Evolutionary conservation across 169 alveolate genomes (phyloP).

Genomic region (Eimeria sp.): DNA sequence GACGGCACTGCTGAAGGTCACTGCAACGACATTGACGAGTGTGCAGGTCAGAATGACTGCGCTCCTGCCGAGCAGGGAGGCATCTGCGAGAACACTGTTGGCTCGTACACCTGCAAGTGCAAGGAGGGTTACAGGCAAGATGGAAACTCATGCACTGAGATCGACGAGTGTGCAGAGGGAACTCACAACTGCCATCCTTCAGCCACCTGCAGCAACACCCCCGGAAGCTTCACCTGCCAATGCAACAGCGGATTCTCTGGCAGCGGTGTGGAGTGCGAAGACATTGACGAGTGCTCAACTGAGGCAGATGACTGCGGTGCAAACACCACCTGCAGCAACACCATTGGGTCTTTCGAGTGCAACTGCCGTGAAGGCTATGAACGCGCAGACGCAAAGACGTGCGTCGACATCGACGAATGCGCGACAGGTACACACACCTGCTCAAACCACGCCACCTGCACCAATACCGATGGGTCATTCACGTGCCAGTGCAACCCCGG

Average conservation of each 20-base stretch:
- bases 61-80: slow-evolving; percentile 64
- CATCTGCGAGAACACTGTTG: slow-evolving; percentile 76
- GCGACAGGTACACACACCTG: slow-evolving; percentile 42
- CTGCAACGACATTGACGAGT: slow-evolving; percentile 86
- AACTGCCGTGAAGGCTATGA: slow-evolving; percentile 83
- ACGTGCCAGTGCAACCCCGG: slow-evolving; percentile 86
- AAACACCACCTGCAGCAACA: slow-evolving; percentile 84
- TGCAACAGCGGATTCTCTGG: slow-evolving; percentile 84
- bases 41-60: slow-evolving; percentile 58
- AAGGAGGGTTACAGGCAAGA: slow-evolving; percentile 48
- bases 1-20: slow-evolving; percentile 84
- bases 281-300: slow-evolving; percentile 87
- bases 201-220: slow-evolving; percentile 83
- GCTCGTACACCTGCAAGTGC: slow-evolving; percentile 82
- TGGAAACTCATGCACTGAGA: slow-evolving; percentile 82
- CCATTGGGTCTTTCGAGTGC: slow-evolving; percentile 87
- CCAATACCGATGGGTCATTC: slow-evolving; percentile 86
- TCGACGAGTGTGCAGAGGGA: slow-evolving; percentile 86
- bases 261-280: slow-evolving; percentile 85
- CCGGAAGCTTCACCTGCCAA: slow-evolving; percentile 84
- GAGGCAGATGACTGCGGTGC: slow-evolving; percentile 81
- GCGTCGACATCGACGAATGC: slow-evolving; percentile 89
- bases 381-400: slow-evolving; percentile 13
- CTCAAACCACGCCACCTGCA: slow-evolving; percentile 84
- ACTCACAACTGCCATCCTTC: slow-evolving; percentile 82